Evolutionary conservation across 1,284 basidiomycete genomes (phyloP), one percentile per base, ranked within the genome.

Genomic region (Trichosporon inkin): DNA sequence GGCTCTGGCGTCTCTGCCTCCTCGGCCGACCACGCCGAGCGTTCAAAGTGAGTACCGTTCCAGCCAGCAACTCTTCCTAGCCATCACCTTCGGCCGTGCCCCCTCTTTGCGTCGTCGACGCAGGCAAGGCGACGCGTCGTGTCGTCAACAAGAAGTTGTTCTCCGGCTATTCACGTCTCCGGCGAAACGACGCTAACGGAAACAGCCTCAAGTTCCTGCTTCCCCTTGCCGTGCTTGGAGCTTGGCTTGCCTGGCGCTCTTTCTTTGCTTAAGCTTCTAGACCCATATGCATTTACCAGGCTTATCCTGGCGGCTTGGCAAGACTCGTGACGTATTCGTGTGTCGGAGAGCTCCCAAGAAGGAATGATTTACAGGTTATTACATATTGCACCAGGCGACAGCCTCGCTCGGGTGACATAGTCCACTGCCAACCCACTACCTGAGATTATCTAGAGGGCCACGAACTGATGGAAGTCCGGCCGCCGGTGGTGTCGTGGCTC

Each of bases 161-260:
- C 39, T 22, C 40, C 41, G 41, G 41, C 24, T 47, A 47, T 47
- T 16, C 22, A 20, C 19, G 5, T 11, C 22, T 13, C 41, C 41
- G 41, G 28, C 28, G 5, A 8, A 17, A 47, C 2, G 13, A 14
- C 41, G 41, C 41, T 47, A 47, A 47, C 41, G 41, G 4, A 22
- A 32, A 20, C 47, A 47, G 35, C 53, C 32, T 55, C 28, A 53
- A 70, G 40, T 61, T 72, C 71, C 59, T 75, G 65, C 7, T 79
- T 67, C 64, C 76, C 62, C 55, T 73, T 49, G 70, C 77, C 39
- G 36, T 73, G 49, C 54, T 74, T 61, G 65, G 67, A 64, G 72
- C 70, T 20, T 75, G 71, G 67, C 65, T 78, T 53, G 75, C 76
- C 32, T 78, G 77, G 77, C 65, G 75, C 35, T 61, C 76, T 37